phyloP scores from a whole-genome alignment of 2,329 filamentous ascomycete genomes.

The Aphanocladium album region DNA sequence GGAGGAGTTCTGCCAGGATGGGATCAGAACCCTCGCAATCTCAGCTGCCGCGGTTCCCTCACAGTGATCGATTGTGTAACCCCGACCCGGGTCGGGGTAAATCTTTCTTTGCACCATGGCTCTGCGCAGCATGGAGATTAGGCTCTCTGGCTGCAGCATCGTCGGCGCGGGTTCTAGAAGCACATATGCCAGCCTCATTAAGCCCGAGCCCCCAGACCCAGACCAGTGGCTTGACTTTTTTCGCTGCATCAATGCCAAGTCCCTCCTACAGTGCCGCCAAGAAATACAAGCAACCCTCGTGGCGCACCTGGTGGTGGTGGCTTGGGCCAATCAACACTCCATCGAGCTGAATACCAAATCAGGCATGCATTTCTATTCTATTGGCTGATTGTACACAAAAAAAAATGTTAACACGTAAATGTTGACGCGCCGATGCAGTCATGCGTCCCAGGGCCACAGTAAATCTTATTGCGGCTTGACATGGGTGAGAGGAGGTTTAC shows the following conservation, averaged over 20 bases:
- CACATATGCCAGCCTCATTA: not conserved
- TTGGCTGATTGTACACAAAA: not conserved
- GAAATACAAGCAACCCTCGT: conserved; percentile 1
- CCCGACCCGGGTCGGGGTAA: not conserved
- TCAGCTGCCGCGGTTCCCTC: not conserved
- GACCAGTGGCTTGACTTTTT: not conserved
- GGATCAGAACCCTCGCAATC: not conserved
- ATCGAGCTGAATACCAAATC: not conserved
- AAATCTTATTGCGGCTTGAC: not conserved
- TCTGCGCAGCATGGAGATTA: not conserved
- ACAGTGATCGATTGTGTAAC: not conserved
- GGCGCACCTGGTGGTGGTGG: not conserved
- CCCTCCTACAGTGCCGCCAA: not conserved
- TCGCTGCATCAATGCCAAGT: conserved; percentile 6
- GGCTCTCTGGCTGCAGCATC: conserved; percentile 1
- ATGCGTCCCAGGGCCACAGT: not conserved
- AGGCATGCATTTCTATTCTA: not conserved
- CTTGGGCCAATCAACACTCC: not conserved
- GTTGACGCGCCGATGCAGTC: not conserved
- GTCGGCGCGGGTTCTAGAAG: not conserved
- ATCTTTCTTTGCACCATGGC: not conserved
- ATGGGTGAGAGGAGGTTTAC: conserved; percentile 23
- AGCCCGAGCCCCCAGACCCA: not conserved
- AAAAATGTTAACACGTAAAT: not conserved
- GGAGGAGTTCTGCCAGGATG: not conserved